Evolutionary conservation across 768 basidiomycete genomes (phyloP).

Genomic region (Calocybe indica): DNA sequence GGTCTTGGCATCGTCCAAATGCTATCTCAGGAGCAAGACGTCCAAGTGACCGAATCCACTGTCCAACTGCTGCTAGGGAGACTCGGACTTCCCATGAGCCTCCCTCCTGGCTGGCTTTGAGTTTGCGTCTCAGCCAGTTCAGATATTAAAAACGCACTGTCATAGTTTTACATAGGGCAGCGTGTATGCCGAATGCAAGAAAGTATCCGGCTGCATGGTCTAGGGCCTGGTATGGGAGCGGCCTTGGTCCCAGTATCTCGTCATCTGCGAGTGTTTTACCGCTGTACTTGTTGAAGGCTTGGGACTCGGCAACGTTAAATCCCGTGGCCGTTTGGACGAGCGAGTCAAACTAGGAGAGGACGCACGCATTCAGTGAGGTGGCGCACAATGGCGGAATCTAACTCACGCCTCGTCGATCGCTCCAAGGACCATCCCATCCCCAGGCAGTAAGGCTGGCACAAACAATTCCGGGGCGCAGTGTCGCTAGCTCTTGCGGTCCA

Average conservation of each 20-base stretch:
- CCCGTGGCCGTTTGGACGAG: constrained; percentile 59
- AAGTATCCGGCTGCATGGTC: constrained; percentile 58
- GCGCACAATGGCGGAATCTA: background rate
- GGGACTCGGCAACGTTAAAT: constrained; percentile 52
- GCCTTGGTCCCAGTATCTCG: constrained; percentile 2
- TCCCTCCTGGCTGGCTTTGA: constrained; percentile 36
- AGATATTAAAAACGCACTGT: constrained; percentile 25
- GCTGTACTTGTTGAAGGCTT: constrained; percentile 31
- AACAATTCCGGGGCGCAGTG: constrained; percentile 39
- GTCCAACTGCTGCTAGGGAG: constrained; percentile 49
- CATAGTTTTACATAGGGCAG: constrained; percentile 47
- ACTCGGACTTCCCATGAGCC: constrained; percentile 57
- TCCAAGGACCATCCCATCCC: constrained; percentile 55
- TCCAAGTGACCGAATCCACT: constrained; percentile 53
- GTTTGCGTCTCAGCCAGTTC: background rate
- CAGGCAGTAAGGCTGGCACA: constrained; percentile 51
- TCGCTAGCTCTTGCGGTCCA: constrained; percentile 31
- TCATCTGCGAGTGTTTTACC: background rate
- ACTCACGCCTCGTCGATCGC: constrained; percentile 43
- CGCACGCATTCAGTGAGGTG: background rate
- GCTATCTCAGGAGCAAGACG: constrained; percentile 31
- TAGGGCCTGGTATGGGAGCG: constrained; percentile 52
- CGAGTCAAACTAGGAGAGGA: constrained; percentile 48
- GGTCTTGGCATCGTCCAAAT: constrained; percentile 31
- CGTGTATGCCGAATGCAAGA: constrained; percentile 52